Conservation (phyloP, 1,284 basidiomycete species). For the Ustilago crameri region DNA sequence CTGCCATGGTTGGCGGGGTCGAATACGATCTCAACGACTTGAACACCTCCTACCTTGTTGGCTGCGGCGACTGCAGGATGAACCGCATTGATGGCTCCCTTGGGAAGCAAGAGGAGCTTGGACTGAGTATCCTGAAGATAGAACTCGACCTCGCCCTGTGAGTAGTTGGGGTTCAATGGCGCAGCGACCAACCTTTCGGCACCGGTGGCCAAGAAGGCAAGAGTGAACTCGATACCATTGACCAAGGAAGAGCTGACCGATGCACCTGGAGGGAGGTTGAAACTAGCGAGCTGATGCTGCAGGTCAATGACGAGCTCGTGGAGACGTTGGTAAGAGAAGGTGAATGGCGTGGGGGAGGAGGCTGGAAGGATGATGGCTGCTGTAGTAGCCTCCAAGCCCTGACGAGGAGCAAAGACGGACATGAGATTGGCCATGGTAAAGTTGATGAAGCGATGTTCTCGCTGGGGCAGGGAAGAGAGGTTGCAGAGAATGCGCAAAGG, state of each 20-base stretch:
- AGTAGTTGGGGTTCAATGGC: conserved; percentile 70
- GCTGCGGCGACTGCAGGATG: conserved; percentile 56
- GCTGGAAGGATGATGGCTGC: conserved; percentile 53
- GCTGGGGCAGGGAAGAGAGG: not conserved
- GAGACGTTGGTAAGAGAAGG: conserved; percentile 51
- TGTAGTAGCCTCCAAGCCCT: conserved; percentile 40
- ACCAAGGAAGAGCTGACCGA: conserved; percentile 66
- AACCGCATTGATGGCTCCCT: conserved; percentile 47
- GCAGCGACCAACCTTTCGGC: conserved; percentile 68
- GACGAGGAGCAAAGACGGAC: conserved; percentile 41
- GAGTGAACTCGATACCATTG: conserved; percentile 69
- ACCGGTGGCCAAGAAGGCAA: conserved; percentile 68
- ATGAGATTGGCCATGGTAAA: conserved; percentile 45
- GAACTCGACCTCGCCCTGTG: conserved; percentile 67
- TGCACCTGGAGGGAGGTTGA: conserved; percentile 39
- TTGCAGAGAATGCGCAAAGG: not conserved
- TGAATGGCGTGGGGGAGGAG: conserved; percentile 51
- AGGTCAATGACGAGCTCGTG: conserved; percentile 49
- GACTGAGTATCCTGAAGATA: conserved; percentile 69
- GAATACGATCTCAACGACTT: conserved; percentile 64
- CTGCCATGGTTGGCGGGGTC: conserved; percentile 45
- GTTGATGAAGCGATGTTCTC: not conserved
- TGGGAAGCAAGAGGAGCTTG: conserved; percentile 63
- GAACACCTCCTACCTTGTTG: conserved; percentile 46
- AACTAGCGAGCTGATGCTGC: conserved; percentile 56